Evolutionary conservation across 768 basidiomycete species (phyloP), one percentile per base, ranked within the genome.

Genomic region (Pleurotus salmoneostramineus): DNA sequence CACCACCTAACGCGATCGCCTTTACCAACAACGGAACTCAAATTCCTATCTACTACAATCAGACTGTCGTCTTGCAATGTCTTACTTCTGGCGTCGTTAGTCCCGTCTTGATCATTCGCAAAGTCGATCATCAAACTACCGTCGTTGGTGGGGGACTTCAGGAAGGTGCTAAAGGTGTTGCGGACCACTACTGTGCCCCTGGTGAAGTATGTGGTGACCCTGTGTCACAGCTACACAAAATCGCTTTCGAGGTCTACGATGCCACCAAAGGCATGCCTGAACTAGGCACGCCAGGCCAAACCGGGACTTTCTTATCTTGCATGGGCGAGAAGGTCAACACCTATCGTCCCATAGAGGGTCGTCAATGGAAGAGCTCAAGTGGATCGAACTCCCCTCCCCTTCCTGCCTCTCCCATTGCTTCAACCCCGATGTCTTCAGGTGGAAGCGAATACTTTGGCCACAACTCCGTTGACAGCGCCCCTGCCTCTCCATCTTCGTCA

Each of bases 11-110:
- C 62, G 93, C 92, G 4, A 93, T 96, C 50, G 77, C 90, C 4
- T 91, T 91, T 71, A 87, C 87, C 43, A 87, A 87, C 69, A 90
- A 90, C 62, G 88, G 90, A 0, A 86, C 87, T 3, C 89, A 89
- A 65, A 93, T 93, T 48, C 89, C 94, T 14, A 88, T 98, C 58
- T 93, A 95, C 72, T 98, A 98, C 79, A 98, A 98, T 68, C 91
- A 95, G 70, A 95, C 93, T 1, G 90, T 98, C 48, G 93, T 98
- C 33, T 72, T 98, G 36, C 96, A 98, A 68, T 98, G 95, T 66
- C 77, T 96, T 62, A 91, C 91, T 1, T 96, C 96, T 2, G 96
- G 95, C 32, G 90, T 95, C 44, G 91, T 96, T 64, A 93, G 91
- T 58, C 96, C 96, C 7, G 87, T 95, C 42, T 79, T 98, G 45